These are phyloP conservation scores for Petunia hybrid DNA, from an alignment of 305 asterid genomes.

Conservation along the genomic window DNA sequence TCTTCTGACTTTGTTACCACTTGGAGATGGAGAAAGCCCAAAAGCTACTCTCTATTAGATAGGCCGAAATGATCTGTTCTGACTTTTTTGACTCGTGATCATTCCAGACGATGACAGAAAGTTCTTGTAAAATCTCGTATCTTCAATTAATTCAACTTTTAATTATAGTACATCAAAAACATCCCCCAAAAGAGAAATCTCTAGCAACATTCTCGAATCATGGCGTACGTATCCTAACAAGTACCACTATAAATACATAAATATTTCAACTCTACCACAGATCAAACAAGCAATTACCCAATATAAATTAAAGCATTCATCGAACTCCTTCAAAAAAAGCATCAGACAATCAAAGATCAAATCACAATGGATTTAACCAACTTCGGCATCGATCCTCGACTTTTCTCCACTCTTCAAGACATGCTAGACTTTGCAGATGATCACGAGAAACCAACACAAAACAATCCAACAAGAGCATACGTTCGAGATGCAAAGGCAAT, in stretches of 20 bases:
- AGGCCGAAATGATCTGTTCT: neutral
- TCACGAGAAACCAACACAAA: constrained; percentile 29
- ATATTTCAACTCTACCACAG: too few species aligned
- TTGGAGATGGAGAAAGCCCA: neutral
- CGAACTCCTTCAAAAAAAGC: too few species aligned
- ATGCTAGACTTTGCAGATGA: constrained; percentile 43
- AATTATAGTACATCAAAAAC: too few species aligned
- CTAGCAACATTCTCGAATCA: constrained; percentile 15
- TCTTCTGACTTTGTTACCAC: neutral
- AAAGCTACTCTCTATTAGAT: neutral
- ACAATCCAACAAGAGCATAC: constrained; percentile 42
- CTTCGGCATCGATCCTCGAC: constrained; percentile 38
- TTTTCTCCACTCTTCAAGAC: constrained; percentile 43
- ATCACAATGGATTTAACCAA: constrained; percentile 37
- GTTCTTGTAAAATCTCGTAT: neutral
- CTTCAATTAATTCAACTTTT: too few species aligned
- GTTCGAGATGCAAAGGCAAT: constrained; percentile 45
- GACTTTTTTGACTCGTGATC: neutral
- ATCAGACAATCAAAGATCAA: too few species aligned
- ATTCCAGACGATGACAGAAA: constrained; percentile 29
- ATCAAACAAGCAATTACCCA: neutral
- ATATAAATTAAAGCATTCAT: too few species aligned
- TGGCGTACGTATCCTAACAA: too few species aligned
- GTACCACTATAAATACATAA: too few species aligned
- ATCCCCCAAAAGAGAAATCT: constrained; percentile 26